These are phyloP conservation scores for Boletus sp. DNA, from an alignment of 768 basidiomycete genomes.

Conservation along the genomic window DNA sequence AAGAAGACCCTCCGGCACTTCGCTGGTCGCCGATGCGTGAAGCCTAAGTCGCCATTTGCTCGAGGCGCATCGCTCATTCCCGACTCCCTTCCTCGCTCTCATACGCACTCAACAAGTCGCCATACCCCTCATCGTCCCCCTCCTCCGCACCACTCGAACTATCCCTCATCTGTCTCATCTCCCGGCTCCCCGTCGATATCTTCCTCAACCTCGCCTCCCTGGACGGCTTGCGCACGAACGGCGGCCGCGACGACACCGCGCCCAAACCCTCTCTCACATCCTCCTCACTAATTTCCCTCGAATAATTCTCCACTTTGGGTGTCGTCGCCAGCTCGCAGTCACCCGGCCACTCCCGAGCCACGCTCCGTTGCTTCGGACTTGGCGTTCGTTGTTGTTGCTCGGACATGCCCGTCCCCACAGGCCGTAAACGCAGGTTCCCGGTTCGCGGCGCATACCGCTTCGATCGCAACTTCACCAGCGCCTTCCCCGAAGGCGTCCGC, in stretches of 20 bases:
- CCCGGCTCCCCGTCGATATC: conserved; percentile 42
- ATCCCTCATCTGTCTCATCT: conserved; percentile 42
- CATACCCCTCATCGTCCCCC: conserved; percentile 75
- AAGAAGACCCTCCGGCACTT: neutral
- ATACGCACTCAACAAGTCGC: conserved; percentile 76
- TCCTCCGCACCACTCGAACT: conserved; percentile 61
- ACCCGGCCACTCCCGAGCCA: conserved; percentile 53
- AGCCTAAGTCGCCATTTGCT: neutral
- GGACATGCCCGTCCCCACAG: conserved; percentile 12
- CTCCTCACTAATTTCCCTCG: conserved; percentile 25
- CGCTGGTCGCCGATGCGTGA: neutral
- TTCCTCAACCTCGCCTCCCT: conserved; percentile 43
- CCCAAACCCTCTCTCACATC: neutral
- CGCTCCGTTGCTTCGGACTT: conserved; percentile 46
- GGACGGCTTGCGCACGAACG: conserved; percentile 30
- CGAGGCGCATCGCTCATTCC: conserved; percentile 17
- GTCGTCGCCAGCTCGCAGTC: conserved; percentile 54
- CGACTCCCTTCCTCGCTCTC: conserved; percentile 65
- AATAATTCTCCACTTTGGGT: conserved; percentile 54
- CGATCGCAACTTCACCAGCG: conserved; percentile 45
- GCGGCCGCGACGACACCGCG: conserved; percentile 24
- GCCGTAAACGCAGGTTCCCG: conserved; percentile 46
- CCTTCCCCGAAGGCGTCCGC: conserved; percentile 34
- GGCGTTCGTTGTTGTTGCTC: conserved; percentile 39
- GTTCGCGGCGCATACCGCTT: conserved; percentile 51